Evolutionary conservation across 2,329 filamentous ascomycete genomes (phyloP).

Genomic region (Dactylonectria estremocensis): DNA sequence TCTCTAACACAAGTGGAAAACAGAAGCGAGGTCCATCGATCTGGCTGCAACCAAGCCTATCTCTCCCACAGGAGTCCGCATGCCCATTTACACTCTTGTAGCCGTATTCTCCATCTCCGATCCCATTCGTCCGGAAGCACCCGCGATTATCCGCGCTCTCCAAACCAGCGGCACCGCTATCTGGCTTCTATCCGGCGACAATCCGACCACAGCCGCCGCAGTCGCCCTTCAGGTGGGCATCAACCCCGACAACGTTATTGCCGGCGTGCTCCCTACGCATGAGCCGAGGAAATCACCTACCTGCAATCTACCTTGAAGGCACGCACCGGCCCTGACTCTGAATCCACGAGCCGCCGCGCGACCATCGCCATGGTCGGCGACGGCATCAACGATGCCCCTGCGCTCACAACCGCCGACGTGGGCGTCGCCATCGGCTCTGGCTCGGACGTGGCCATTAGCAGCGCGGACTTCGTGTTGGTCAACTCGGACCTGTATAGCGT

Average conservation of each 20-base stretch:
- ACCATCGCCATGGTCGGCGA: conserved; percentile 80
- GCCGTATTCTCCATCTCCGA: conserved; percentile 59
- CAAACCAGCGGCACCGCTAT: conserved; percentile 58
- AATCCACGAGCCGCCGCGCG: conserved; percentile 53
- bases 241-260: conserved; percentile 69
- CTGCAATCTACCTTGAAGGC: conserved; percentile 44
- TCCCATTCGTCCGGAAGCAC: conserved; percentile 60
- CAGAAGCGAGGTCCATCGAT: conserved; percentile 31
- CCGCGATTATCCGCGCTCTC: conserved; percentile 52
- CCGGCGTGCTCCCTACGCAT: conserved; percentile 70
- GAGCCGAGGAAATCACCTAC: conserved; percentile 60
- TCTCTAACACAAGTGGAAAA: conserved; percentile 28
- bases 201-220: conserved; percentile 68
- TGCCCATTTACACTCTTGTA: neutral
- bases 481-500: conserved; percentile 55
- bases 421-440: conserved; percentile 79
- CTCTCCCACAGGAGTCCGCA: neutral
- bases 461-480: conserved; percentile 77
- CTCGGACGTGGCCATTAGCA: conserved; percentile 77
- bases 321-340: conserved; percentile 10
- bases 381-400: conserved; percentile 79
- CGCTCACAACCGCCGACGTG: conserved; percentile 76
- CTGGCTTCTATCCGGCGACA: conserved; percentile 66
- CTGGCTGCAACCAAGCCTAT: conserved; percentile 18
- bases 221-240: conserved; percentile 73